Base-by-base conservation (phyloP, 768 basidiomycete species). In the Pulveroboletus sp. region DNA sequence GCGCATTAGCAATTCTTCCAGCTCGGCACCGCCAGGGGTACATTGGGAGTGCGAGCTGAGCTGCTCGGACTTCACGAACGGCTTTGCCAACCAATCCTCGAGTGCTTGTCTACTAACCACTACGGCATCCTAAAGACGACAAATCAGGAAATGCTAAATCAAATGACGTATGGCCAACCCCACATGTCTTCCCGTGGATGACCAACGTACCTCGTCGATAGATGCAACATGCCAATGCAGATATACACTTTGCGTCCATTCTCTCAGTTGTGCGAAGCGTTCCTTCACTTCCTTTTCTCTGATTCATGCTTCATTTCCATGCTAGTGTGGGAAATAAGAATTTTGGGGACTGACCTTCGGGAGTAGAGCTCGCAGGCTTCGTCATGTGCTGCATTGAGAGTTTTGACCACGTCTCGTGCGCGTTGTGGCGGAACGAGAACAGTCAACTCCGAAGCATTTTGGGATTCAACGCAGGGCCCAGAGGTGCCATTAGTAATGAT, bases 21-120 rank as follows among this genome's bases (percentile, higher is more conserved):
- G 38, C n/a, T 66, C 55, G 5, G 30, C 49, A 39, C 55, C 57
- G 21, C 54, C 60, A 35, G 51, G 43, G 33, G 41, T 39, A 32
- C 53, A 50, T 47, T 59, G 58, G 31, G 56, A 44, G 28, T 55
- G 49, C 14, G 63, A 56, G 37, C 58, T 58, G 31, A 50, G 47
- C 14, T 56, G 52, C 57, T 59, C 62, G 6, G 33, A 35, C 55
- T 68, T 57, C 33, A 46, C 46, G 41, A 57, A 60, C 40, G 53
- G 66, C 24, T 75, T 73, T 4, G 74, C 70, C 15, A 89, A 56
- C 84, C 85, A 93, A 9, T 61, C 63, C 56, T 80, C 78, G 40
- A 93, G 69, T 6, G 79, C 79, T 50, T 76, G 70, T 49, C 77
- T 76, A 59, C 83, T 82, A 39, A 82, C 74, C 33, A 92, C 74